These are phyloP conservation scores for Camellia oleifera DNA, from an alignment of 179 eudicot species.

Conservation along the genomic window DNA sequence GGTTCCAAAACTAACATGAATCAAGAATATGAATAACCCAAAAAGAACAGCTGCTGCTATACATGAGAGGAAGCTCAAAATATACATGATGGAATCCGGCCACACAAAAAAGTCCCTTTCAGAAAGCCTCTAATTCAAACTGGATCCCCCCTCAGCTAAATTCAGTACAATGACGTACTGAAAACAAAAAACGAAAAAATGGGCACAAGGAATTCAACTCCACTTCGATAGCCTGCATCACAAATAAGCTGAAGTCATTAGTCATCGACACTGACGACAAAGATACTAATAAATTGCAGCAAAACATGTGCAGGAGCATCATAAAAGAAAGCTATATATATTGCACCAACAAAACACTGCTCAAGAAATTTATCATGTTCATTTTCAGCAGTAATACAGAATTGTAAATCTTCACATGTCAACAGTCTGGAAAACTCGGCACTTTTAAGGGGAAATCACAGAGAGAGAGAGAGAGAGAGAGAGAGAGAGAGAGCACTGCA, in stretches of 20 bases:
- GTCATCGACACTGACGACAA: neutral
- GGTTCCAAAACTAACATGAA: slow-evolving; percentile 7
- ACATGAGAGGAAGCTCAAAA: slow-evolving; percentile 32
- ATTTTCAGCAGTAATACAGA: too few relatives aligned
- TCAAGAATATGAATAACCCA: slow-evolving; percentile 11
- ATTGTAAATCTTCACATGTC: too few relatives aligned
- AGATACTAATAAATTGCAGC: neutral
- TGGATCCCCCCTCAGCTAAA: slow-evolving; percentile 1
- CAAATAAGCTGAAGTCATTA: slow-evolving; percentile 10
- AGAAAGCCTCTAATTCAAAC: slow-evolving; percentile 19
- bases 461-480: neutral
- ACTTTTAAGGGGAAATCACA: neutral
- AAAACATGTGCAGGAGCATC: too few relatives aligned
- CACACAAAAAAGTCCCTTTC: slow-evolving; percentile 23
- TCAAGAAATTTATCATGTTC: too few relatives aligned
- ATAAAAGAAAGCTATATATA: too few relatives aligned
- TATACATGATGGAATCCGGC: slow-evolving; percentile 43
- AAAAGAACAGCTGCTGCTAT: slow-evolving; percentile 26
- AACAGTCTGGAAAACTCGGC: too few relatives aligned
- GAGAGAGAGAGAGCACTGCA: neutral
- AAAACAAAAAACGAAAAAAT: slow-evolving; percentile 42
- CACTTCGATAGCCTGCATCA: slow-evolving; percentile 44
- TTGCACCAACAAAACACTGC: too few relatives aligned
- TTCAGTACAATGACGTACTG: slow-evolving; percentile 38
- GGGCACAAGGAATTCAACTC: slow-evolving; percentile 34